Base-by-base conservation (phyloP, 306 rosid genomes). In the Medicago lupulina region DNA sequence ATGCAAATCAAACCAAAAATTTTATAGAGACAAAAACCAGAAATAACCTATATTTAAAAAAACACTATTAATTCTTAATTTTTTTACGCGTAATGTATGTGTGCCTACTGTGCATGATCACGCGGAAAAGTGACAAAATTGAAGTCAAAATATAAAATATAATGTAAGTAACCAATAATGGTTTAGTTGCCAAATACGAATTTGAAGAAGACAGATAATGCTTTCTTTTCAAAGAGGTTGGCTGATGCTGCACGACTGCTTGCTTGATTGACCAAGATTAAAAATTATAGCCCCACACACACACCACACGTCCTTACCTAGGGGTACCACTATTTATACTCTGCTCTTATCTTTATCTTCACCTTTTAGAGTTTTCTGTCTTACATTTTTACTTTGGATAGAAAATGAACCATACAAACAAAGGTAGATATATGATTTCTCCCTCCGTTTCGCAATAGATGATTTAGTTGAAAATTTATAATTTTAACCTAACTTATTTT, bases 81-180 rank as follows among this genome's bases (percentile, higher is more conserved):
- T 34, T 34, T 34, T 34, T 34, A 34, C 49, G 5, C 10, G 13
- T 21, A 21, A 21, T 21, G 23, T 3, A 10, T 10, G 14, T 43
- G 49, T 11, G 15, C 11, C 6, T 2, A 49, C 88, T 90, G 76
- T 84, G 77, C 23, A 79, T 13, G 62, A 31, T 39, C 87, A 72
- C 76, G 86, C 82, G 67, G 9, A 57, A 19, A 80, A 70, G 59
- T 67, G 74, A 58, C 67, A 80, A 75, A 80, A 38, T 75, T 64
- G 58, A 69, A 77, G 87, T 87, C 91, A 86, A 85, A 83, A 80
- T 80, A n/a, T n/a, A n/a, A n/a, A 28, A 1, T 28, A 28, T 28
- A 28, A 25, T 2, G 74, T 31, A 54, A 68, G 80, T 58, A 75
- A 46, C 70, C 67, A 82, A 82, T 23, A 68, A 25, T 6, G 7